Evolutionary conservation across 2,329 filamentous ascomycete species (phyloP), one percentile per base, ranked within the genome.

Genomic region (Alternaria angustiovoidea): DNA sequence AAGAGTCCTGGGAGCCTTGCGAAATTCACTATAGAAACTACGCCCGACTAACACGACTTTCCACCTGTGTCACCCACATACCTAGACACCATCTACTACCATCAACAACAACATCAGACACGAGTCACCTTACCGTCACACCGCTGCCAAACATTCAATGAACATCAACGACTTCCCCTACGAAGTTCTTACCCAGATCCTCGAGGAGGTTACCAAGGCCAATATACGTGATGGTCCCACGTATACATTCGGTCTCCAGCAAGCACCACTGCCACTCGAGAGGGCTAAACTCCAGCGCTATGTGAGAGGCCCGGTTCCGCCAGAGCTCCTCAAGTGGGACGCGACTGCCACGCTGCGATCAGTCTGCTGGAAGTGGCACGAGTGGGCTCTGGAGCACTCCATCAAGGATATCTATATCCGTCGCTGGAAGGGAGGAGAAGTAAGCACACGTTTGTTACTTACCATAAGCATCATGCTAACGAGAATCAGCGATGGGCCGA

Each of bases 231-330:
- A 84, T 72, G 80, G 80, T 46, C 81, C 81, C 20, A 79, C 75
- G 54, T 86, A 80, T 73, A 85, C 83, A 55, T 86, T 85, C 68
- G 84, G 84, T 58, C 76, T 86, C 28, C 81, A 79, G 26, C 80
- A 85, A 71, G 80, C 82, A 28, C 80, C 80, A 7, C 73, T 83
- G 59, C 82, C 82, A 8, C 72, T 82, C 52, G 77, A 83, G 65
- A 77, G 79, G 65, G 72, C 78, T 24, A 75, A 78, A 41, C 75
- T 84, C 52, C 79, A 83, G 65, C 81, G 80, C 64, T 85, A 85
- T 69, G 78, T 86, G 59, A 80, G 83, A 61, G 84, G 84, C 11
- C 81, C 82, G 16, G 76, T 85, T 16, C 82, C 81, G 9, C 78
- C 82, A 39, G 83, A 85, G 70, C 78, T 82, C 52, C 75, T 85